Evolutionary conservation across 2,329 filamentous ascomycete species (phyloP), one percentile per base, ranked within the genome.

Genomic region (Fonsecaea monophora): DNA sequence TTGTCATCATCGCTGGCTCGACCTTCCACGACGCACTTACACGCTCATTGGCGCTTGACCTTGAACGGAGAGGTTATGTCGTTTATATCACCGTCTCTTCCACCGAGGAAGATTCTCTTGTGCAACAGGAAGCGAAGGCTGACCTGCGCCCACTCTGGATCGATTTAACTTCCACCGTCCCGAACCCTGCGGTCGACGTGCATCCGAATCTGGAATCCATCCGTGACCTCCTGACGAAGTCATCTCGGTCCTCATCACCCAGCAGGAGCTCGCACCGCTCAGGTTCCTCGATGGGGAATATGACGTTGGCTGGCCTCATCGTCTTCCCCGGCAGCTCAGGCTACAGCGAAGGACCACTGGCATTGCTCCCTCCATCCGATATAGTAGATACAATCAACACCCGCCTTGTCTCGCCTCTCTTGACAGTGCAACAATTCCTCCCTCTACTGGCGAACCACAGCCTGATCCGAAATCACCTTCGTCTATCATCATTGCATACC

Each of bases 321-420:
- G 82, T 98, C 70, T 90, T 97, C 30, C 94, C 94, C 2, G 91
- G 85, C 66, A 81, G 90, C 30, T 83, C 90, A 30, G 88, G 90
- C 75, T 96, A 94, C 77, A 90, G 92, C 60, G 89, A 90, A 32
- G 92, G 91, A 3, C 91, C 92, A 21, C 90, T 98, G 68, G 92
- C 93, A 68, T 94, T 92, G 3, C 90, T 97, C 66, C 88, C 92
- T 6, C 89, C 92, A 0, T 91, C 92, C 35, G 89, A 87, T 73
- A 95, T 96, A 82, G 92, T 92, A 70, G 92, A 97, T 75, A 90
- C 93, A 38, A 88, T 98, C 77, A 97, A 97, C 78, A 94, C 92
- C 15, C 94, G 96, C 75, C 86, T 99, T 12, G 85, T 98, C 62
- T 91, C 93, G 65, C 94, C 94, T 1, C 92, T 98, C 71, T 86